Conservation (phyloP, 2,329 filamentous ascomycete genomes). For the Pseudogymnoascus sp. region DNA sequence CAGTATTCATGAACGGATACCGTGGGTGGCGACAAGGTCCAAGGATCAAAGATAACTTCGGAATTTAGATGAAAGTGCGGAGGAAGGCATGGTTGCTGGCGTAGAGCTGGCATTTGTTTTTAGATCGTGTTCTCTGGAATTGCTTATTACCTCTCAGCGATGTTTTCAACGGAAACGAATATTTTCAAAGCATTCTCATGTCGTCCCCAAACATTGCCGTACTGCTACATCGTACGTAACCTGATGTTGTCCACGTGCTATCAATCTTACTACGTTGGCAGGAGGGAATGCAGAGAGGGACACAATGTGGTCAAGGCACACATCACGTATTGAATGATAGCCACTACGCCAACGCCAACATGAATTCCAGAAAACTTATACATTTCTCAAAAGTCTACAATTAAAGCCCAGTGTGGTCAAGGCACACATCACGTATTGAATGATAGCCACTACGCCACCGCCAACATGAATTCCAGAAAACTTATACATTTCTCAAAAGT, state of each 20-base stretch:
- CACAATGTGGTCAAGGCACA: background rate
- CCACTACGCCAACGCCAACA: background rate
- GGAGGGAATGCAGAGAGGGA: background rate
- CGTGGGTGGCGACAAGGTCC: slow-evolving; percentile 21
- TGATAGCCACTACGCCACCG: background rate
- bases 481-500: background rate
- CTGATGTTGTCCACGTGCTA: background rate
- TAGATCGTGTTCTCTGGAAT: background rate
- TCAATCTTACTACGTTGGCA: background rate
- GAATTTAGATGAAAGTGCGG: background rate
- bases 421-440: background rate
- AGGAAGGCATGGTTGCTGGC: background rate
- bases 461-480: slow-evolving; percentile 1
- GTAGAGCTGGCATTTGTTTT: background rate
- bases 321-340: slow-evolving; percentile 1
- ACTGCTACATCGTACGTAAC: background rate
- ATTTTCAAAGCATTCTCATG: background rate
- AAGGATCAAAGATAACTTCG: background rate
- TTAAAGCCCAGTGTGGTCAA: background rate
- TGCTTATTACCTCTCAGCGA: background rate
- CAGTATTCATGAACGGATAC: background rate
- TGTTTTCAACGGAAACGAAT: background rate
- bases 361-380: background rate
- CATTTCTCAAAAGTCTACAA: too few species aligned
- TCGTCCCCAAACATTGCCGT: background rate